Base-by-base conservation (phyloP, 768 basidiomycete genomes). In the Tephrocybe sp. region DNA sequence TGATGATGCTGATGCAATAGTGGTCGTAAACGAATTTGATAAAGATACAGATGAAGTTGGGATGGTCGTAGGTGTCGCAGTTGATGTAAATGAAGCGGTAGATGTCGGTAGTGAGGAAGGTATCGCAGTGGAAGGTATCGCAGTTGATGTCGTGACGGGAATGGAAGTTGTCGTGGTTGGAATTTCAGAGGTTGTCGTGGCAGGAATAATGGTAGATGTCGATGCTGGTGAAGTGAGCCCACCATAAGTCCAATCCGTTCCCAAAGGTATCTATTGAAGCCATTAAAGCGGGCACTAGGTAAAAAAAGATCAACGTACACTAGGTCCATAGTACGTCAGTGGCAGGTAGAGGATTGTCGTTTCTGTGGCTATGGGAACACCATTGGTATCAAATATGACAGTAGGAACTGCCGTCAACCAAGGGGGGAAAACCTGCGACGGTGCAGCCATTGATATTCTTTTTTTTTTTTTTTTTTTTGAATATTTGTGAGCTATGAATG, bases 271-370 rank as follows among this genome's bases (percentile, higher is more conserved):
- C 89, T 91, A 35, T n/a, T 25, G 18, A 16, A 19, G 38, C 3
- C 30, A 16, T 28, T 15, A 39, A 25, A 9, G 15, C 15, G 32
- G 19, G 3, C 32, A 50, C 56, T 79, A 62, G n/a, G n/a, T n/a
- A n/a, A n/a, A n/a, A n/a, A n/a, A n/a, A n/a, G n/a, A n/a, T n/a
- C n/a, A n/a, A n/a, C n/a, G n/a, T n/a, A 91, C 89, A 64, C 84
- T 84, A 45, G 90, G 88, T 25, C 90, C 90, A 56, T 79, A 89
- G 67, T 92, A 92, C 0, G 89, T 91, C 56, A 90, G 69, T 32
- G 90, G 87, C 42, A 91, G 62, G 56, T 76, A 80, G 22, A 88
- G 58, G 9, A 86, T 69, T 26, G 69, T 74, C 21, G 81, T 83
- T 35, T 74, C 71, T 12, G 86, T 88, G 40, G 79, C 71, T 47